Percentiles rank a stretch among this genome's conserved stretches.
Conservation (phyloP, 192 early-diverging fungal species). For the Entophlyctis luteolus region DNA sequence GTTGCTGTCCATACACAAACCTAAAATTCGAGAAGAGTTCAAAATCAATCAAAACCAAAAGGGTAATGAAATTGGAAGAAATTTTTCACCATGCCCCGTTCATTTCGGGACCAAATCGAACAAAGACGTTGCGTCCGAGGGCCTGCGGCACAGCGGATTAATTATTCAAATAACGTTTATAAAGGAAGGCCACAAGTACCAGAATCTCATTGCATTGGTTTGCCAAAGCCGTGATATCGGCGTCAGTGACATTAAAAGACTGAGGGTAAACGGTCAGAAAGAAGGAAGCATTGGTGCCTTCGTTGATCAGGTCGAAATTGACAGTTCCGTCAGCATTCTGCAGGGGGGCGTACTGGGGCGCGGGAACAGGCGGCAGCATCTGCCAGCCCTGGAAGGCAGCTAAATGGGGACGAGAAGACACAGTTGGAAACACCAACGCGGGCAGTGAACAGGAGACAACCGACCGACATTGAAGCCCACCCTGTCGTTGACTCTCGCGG, state of each 20-base stretch:
- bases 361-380: neutral
- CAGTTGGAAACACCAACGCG: neutral
- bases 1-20: neutral
- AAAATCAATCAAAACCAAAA: no score
- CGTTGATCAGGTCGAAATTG: conserved; percentile 12
- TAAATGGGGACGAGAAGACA: neutral
- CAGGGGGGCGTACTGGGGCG: neutral
- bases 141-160: no score
- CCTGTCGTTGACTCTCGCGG: neutral
- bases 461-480: conserved; percentile 1
- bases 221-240: neutral
- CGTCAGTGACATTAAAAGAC: neutral
- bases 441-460: neutral
- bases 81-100: conserved; percentile 22
- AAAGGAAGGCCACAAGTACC: neutral
- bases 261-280: neutral
- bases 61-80: no score
- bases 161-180: no score
- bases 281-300: conserved; percentile 14
- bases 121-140: neutral
- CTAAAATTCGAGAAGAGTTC: no score
- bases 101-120: conserved; percentile 23
- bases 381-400: neutral
- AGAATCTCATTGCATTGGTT: neutral
- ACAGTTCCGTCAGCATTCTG: conserved; percentile 3